Evolutionary conservation across 2,329 filamentous ascomycete species (phyloP), one percentile per base, ranked within the genome.

Genomic region (Capronia americana): DNA sequence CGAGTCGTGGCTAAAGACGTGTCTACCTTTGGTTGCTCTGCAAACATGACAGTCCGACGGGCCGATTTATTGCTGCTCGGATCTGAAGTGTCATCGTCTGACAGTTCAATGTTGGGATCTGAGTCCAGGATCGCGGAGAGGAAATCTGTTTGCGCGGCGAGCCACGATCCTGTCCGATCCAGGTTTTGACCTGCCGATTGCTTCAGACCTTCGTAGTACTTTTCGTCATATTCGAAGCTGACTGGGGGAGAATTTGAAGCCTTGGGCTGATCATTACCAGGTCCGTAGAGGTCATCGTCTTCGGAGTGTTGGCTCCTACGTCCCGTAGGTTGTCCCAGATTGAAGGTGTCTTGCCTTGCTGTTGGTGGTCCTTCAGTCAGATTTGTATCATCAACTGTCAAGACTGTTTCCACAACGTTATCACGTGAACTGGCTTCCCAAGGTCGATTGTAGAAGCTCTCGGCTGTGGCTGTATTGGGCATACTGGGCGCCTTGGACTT

Each of bases 401-500:
- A 80, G 34, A 92, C 83, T 54, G 88, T 90, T 76, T 93, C 90
- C 56, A 92, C 79, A 28, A 89, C 75, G 6, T 80, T 75, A 17
- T 62, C 60, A 11, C 24, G 48, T 30, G 60, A 62, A 28, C n/a
- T 46, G 57, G 5, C 51, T 70, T 83, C 85, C 90, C 93, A 97
- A 2, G 93, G 93, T 30, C 90, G 85, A 69, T 90, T 89, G 80
- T 98, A 98, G 74, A 97, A 98, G 69, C 90, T 88, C 76, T 97
- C 92, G 10, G 94, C 94, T n/a, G 90, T 93, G 32, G 92, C 92
- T 1, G 94, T 97, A 0, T 92, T 94, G 1, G 93, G 93, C 2
- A 67, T 44, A 41, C 67, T 69, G n/a, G 63, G 69, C 20, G 84
- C 85, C 44, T 57, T 68, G 26, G 68, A 55, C 7, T 86, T 84